These are phyloP conservation scores for Microstegium vimineum DNA, from an alignment of 176 grass and related monocot species.

Conservation along the genomic window DNA sequence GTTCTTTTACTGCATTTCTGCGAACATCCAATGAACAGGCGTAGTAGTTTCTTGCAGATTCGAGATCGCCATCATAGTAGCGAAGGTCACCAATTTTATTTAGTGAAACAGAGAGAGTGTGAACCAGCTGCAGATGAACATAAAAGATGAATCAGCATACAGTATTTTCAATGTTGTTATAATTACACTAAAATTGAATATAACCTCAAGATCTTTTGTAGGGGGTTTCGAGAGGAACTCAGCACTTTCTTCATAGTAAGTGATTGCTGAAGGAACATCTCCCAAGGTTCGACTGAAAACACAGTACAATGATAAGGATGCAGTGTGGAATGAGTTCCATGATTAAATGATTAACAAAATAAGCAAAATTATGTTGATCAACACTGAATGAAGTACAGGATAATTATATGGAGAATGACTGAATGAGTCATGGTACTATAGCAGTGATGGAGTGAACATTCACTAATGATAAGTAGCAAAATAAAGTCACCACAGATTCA, in stretches of 20 bases:
- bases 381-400: background rate
- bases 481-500: background rate
- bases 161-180: background rate
- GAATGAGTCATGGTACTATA: background rate
- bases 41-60: slow-evolving; percentile 93
- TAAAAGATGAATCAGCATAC: slow-evolving; percentile 27
- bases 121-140: slow-evolving; percentile 64
- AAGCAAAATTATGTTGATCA: slow-evolving; percentile 7
- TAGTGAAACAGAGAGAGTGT: slow-evolving; percentile 89
- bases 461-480: background rate
- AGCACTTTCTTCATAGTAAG: slow-evolving; percentile 87
- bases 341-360: slow-evolving; percentile 15
- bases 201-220: slow-evolving; percentile 82
- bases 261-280: slow-evolving; percentile 68
- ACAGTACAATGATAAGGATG: slow-evolving; percentile 21
- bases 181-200: slow-evolving; percentile 6
- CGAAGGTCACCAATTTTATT: slow-evolving; percentile 94
- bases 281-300: slow-evolving; percentile 73
- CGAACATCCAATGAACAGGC: slow-evolving; percentile 73
- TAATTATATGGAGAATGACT: background rate
- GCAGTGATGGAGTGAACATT: background rate
- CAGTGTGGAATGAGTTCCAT: background rate
- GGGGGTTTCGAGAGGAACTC: slow-evolving; percentile 70
- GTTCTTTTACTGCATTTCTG: slow-evolving; percentile 69
- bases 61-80: slow-evolving; percentile 80